phyloP scores from a whole-genome alignment of 1,284 basidiomycete species.

The Melanopsichium pennsylvanicum region DNA sequence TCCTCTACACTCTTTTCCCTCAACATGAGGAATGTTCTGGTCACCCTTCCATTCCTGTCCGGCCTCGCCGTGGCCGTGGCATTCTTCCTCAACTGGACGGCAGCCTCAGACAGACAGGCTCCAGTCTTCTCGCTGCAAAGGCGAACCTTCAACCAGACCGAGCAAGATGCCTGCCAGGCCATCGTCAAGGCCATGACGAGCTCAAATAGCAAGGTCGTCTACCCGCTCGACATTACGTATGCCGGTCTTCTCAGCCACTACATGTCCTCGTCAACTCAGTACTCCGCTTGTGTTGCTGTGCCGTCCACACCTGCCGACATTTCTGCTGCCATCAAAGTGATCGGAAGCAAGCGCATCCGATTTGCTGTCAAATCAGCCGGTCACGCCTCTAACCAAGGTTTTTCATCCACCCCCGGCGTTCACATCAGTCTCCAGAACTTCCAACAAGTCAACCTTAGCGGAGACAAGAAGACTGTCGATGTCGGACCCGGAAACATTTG shows the following conservation, averaged over 20 bases:
- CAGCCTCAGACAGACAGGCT: constrained; percentile 7
- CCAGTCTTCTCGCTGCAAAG: constrained; percentile 19
- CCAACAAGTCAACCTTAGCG: constrained; percentile 37
- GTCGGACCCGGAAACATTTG: constrained; percentile 49
- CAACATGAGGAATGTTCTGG: constrained; percentile 19
- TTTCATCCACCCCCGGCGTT: constrained; percentile 49
- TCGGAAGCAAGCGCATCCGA: constrained; percentile 43
- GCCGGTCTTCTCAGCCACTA: constrained; percentile 28
- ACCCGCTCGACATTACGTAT: constrained; percentile 32
- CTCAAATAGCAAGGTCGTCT: constrained; percentile 21
- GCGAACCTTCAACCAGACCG: constrained; percentile 35
- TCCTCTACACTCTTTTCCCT: not conserved
- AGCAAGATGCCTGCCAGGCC: constrained; percentile 35
- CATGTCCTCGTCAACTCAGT: constrained; percentile 35
- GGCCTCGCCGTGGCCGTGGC: constrained; percentile 24
- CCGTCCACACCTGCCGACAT: constrained; percentile 44
- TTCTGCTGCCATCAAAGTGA: constrained; percentile 41
- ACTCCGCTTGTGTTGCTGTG: constrained; percentile 40
- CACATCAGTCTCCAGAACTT: constrained; percentile 47
- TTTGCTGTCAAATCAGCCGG: constrained; percentile 46
- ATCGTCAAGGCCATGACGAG: constrained; percentile 20
- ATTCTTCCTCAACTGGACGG: constrained; percentile 31
- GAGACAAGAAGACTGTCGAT: constrained; percentile 47
- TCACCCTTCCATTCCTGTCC: constrained; percentile 23
- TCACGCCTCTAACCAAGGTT: constrained; percentile 54